Conservation (phyloP, 2,329 filamentous ascomycete species). For the Plectosphaerella sp. region DNA sequence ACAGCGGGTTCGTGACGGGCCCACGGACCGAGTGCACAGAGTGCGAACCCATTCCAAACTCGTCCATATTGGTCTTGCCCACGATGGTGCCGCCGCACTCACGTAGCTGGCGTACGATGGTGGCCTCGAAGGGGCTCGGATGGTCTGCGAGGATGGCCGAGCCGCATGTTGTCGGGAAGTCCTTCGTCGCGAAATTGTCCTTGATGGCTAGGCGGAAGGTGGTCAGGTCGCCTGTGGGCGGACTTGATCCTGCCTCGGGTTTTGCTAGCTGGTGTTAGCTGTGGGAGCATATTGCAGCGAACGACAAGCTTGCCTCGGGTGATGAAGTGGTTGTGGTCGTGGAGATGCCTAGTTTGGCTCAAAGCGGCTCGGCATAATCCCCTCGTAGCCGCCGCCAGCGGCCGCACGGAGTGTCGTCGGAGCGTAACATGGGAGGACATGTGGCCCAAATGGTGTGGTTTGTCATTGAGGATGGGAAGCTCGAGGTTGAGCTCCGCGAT, state of each 20-base stretch:
- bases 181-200: slow-evolving; percentile 68
- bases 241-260: not conserved
- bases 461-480: too few species aligned
- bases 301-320: slow-evolving; percentile 2
- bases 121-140: slow-evolving; percentile 75
- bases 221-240: not conserved
- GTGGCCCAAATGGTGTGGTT: not conserved
- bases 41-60: slow-evolving; percentile 93
- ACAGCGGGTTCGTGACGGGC: slow-evolving; percentile 50
- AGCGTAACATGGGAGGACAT: slow-evolving; percentile 12
- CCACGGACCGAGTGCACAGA: slow-evolving; percentile 68
- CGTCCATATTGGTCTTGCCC: slow-evolving; percentile 90
- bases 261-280: not conserved
- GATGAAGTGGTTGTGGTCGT: slow-evolving; percentile 12
- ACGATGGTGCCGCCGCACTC: slow-evolving; percentile 58
- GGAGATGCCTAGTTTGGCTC: not conserved
- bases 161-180: slow-evolving; percentile 75
- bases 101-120: slow-evolving; percentile 67
- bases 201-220: slow-evolving; percentile 60
- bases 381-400: not conserved
- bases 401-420: slow-evolving; percentile 7
- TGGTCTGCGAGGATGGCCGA: slow-evolving; percentile 71
- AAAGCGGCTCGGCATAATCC: not conserved
- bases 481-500: too few species aligned
- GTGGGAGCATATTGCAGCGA: not conserved